phyloP scores from a whole-genome alignment of 805 yeast genomes.

The fission yeast (Schizosaccharomyces pombe) region DNA sequence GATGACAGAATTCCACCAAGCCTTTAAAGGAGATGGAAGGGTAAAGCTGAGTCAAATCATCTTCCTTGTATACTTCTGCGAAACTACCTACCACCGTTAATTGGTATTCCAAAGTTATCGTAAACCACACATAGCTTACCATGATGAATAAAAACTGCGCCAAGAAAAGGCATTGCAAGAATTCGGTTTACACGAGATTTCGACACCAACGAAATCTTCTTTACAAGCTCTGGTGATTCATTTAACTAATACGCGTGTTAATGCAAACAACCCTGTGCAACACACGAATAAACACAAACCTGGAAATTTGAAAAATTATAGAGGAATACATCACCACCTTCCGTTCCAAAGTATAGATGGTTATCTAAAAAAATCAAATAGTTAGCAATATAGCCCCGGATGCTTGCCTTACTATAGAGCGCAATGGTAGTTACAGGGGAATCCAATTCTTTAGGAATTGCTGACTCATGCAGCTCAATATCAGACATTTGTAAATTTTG shows the following conservation, averaged over 20 bases:
- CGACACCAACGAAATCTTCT: neutral
- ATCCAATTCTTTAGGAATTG: slow-evolving; percentile 1
- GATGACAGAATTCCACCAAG: neutral
- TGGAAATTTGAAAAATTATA: neutral
- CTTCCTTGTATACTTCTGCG: too few species aligned
- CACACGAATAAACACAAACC: neutral
- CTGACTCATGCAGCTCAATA: neutral
- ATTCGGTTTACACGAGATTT: neutral
- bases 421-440: neutral
- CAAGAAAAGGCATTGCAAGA: neutral
- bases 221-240: neutral
- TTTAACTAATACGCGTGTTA: neutral
- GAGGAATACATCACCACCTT: neutral
- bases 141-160: neutral
- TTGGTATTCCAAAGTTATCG: neutral
- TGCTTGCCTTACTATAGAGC: neutral
- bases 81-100: too few species aligned
- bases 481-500: neutral
- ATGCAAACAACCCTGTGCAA: neutral
- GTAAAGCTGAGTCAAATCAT: neutral
- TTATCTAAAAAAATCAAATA: neutral
- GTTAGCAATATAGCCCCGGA: neutral
- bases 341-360: neutral
- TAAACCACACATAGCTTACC: neutral
- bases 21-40: neutral